Evolutionary conservation across 75 land plant genomes (phyloP).

Genomic region (Pinus tabuliformis): DNA sequence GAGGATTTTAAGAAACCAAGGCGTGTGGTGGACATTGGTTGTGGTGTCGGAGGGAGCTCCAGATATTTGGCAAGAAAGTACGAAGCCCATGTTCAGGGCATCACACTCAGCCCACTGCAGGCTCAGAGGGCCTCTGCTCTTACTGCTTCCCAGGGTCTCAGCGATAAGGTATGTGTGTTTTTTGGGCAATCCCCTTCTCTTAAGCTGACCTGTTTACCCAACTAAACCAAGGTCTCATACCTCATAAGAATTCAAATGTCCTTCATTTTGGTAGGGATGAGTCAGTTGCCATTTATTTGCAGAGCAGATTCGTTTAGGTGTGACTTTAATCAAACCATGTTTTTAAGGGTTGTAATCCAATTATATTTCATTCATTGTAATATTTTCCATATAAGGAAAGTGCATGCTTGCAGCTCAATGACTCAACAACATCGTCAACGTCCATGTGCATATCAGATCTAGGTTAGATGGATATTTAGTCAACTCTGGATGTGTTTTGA

Average conservation of each 20-base stretch:
- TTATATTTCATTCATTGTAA: no score
- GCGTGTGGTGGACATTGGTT: slow-evolving; percentile 88
- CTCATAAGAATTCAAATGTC: not conserved
- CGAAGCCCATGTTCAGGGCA: slow-evolving; percentile 70
- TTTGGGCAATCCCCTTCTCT: not conserved
- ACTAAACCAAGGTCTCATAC: not conserved
- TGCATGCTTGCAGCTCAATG: no score
- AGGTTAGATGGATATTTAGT: no score
- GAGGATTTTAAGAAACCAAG: slow-evolving; percentile 44
- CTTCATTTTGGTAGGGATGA: no score
- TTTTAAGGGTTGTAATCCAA: no score
- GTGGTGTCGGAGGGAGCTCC: slow-evolving; percentile 99
- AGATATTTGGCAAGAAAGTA: slow-evolving; percentile 85
- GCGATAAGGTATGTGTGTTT: slow-evolving; percentile 38
- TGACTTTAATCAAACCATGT: no score
- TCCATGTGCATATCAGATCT: no score
- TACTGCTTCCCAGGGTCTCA: slow-evolving; percentile 54
- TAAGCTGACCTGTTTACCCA: not conserved
- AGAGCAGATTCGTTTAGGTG: no score
- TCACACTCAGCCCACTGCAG: slow-evolving; percentile 91
- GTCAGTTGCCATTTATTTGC: no score
- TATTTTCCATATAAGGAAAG: no score
- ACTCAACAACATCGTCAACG: no score
- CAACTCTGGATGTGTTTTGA: no score
- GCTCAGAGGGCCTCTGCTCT: slow-evolving; percentile 73